phyloP scores from a whole-genome alignment of 2,329 filamentous ascomycete species.

The Pyricularia pennisetigena region DNA sequence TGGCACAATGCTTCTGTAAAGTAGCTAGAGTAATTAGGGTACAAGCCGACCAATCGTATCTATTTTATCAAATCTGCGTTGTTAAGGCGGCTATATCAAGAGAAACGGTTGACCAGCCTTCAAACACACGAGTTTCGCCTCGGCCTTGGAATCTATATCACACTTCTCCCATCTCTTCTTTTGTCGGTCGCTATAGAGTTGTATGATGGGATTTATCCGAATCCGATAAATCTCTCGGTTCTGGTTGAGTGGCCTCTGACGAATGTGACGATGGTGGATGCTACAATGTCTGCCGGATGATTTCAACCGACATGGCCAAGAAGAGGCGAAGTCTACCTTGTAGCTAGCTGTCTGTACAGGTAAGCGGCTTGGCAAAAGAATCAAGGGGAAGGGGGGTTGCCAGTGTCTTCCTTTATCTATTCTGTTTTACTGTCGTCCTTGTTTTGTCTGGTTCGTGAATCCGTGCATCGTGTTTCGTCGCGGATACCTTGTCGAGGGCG shows the following conservation, averaged over 20 bases:
- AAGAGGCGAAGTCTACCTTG: not conserved
- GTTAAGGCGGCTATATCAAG: too few species aligned
- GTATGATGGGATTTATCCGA: too few species aligned
- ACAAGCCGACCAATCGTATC: not conserved
- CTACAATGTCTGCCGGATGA: not conserved
- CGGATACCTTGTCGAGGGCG: not conserved
- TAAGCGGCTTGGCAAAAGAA: not conserved
- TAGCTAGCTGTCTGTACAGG: too few species aligned
- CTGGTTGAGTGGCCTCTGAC: not conserved
- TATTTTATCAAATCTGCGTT: not conserved
- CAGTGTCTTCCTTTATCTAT: not conserved
- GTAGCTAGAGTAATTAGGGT: too few species aligned
- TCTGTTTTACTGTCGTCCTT: not conserved
- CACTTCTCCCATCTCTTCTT: too few species aligned
- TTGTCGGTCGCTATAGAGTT: too few species aligned
- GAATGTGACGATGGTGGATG: not conserved
- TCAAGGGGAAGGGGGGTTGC: not conserved
- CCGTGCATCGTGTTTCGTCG: not conserved
- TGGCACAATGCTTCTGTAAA: not conserved
- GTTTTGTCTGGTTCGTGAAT: not conserved
- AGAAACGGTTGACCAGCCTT: too few species aligned
- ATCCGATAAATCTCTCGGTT: not conserved
- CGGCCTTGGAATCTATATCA: too few species aligned
- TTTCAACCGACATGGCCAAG: not conserved
- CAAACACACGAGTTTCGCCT: too few species aligned